phyloP scores from a whole-genome alignment of 1,139 yeast genomes.

The Yamadazyma buinensis region DNA sequence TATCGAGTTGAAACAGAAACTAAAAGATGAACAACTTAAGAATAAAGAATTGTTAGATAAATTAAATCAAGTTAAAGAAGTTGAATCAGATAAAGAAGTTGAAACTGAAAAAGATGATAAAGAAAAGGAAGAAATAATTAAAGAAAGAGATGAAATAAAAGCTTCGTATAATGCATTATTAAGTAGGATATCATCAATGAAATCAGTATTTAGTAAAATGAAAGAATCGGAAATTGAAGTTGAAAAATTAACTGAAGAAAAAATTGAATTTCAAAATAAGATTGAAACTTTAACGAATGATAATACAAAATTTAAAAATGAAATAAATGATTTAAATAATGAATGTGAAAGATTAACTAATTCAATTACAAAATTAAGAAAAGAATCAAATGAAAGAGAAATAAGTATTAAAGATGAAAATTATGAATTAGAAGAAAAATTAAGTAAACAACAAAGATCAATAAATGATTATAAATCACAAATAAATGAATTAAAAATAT shows the following conservation, averaged over 20 bases:
- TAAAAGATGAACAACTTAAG: not conserved
- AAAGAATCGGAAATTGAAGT: conserved; percentile 72
- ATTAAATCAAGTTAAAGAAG: too few species aligned
- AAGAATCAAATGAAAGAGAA: conserved; percentile 42
- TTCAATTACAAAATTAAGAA: conserved; percentile 44
- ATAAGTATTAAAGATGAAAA: conserved; percentile 44
- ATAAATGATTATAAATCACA: conserved; percentile 38
- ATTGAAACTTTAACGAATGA: conserved; percentile 16
- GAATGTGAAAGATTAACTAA: conserved; percentile 65
- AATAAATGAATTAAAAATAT: conserved; percentile 44
- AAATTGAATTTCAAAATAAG: conserved; percentile 23
- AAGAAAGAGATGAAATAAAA: conserved; percentile 65
- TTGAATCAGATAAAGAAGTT: not conserved
- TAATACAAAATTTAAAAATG: conserved; percentile 37
- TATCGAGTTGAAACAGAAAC: not conserved
- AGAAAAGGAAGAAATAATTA: conserved; percentile 13
- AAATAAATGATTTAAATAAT: conserved; percentile 51
- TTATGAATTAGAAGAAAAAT: conserved; percentile 39
- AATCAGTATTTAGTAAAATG: conserved; percentile 69
- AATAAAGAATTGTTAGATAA: too few species aligned
- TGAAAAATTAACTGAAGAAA: conserved; percentile 48
- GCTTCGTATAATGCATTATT: conserved; percentile 72
- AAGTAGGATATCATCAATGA: conserved; percentile 76
- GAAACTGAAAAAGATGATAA: not conserved
- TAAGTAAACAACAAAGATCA: conserved; percentile 29